phyloP scores from a whole-genome alignment of 768 basidiomycete species.

The Hypholoma fasciculare region DNA sequence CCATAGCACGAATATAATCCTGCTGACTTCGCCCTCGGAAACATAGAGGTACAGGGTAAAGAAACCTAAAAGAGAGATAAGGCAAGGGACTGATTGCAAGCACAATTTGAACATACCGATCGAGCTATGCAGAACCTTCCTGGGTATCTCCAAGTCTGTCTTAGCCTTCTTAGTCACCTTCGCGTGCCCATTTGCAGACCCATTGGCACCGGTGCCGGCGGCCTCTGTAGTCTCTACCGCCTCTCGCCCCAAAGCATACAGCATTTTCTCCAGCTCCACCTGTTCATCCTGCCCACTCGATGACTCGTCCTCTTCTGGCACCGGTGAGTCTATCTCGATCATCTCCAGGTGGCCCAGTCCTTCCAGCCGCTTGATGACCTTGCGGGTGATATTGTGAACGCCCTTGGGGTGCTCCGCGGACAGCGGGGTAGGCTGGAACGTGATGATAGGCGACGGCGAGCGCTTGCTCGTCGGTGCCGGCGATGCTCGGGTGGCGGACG shows the following conservation, averaged over 20 bases:
- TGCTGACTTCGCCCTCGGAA: slow-evolving; percentile 60
- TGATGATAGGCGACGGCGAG: slow-evolving; percentile 49
- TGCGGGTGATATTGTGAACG: slow-evolving; percentile 46
- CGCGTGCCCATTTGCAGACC: slow-evolving; percentile 13
- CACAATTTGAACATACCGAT: slow-evolving; percentile 59
- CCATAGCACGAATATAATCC: slow-evolving; percentile 63
- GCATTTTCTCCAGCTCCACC: slow-evolving; percentile 26
- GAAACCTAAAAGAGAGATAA: slow-evolving; percentile 31
- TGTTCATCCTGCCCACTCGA: slow-evolving; percentile 26
- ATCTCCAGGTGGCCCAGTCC: slow-evolving; percentile 42
- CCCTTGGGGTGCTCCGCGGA: slow-evolving; percentile 37
- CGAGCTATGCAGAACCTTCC: slow-evolving; percentile 84
- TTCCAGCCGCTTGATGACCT: slow-evolving; percentile 48
- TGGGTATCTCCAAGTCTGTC: slow-evolving; percentile 88
- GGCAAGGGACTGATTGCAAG: not conserved
- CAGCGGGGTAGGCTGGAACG: slow-evolving; percentile 38
- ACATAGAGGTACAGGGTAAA: slow-evolving; percentile 43
- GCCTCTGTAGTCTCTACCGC: slow-evolving; percentile 9
- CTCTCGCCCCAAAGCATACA: slow-evolving; percentile 19
- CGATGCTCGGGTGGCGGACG: slow-evolving; percentile 1
- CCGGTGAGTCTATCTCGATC: slow-evolving; percentile 24
- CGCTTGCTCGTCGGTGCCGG: slow-evolving; percentile 27
- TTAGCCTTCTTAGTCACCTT: slow-evolving; percentile 25
- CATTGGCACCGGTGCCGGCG: slow-evolving; percentile 17
- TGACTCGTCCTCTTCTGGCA: slow-evolving; percentile 35